phyloP scores from a whole-genome alignment of 2,329 filamentous ascomycete genomes.

The Botryotinia convoluta region DNA sequence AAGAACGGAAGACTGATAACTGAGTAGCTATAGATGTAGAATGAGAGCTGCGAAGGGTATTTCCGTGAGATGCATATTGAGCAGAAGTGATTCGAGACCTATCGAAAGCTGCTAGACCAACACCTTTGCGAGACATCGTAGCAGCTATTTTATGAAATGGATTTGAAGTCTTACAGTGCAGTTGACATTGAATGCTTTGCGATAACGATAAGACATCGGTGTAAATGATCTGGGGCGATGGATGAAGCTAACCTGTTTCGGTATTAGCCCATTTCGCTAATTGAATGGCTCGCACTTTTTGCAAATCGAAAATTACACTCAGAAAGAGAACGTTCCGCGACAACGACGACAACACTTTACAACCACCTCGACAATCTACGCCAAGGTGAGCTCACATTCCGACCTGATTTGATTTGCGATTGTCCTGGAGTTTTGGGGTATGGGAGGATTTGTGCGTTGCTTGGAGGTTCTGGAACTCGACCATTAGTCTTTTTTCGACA shows the following conservation, averaged over 20 bases:
- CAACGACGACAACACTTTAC: conserved; percentile 23
- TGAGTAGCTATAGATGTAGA: conserved; percentile 86
- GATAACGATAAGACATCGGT: conserved; percentile 17
- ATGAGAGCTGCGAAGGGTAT: conserved; percentile 79
- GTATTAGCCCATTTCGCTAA: conserved; percentile 19
- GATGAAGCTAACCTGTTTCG: neutral
- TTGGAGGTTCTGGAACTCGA: conserved; percentile 12
- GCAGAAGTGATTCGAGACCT: conserved; percentile 80
- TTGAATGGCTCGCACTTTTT: conserved; percentile 20
- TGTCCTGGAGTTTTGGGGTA: neutral
- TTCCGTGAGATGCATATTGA: conserved; percentile 88
- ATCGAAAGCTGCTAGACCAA: conserved; percentile 87
- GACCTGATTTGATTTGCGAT: neutral
- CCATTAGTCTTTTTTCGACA: neutral
- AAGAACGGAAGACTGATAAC: conserved; percentile 90
- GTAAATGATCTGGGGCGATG: neutral
- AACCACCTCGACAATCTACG: conserved; percentile 21
- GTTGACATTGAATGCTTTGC: neutral
- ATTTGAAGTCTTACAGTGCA: neutral
- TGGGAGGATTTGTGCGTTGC: conserved; percentile 5
- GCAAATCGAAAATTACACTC: conserved; percentile 19
- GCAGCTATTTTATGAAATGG: neutral
- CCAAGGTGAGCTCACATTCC: conserved; percentile 19
- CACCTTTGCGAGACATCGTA: conserved; percentile 71
- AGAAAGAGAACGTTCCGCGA: conserved; percentile 19